Base-by-base conservation (phyloP, 139 green algal species). In the Chlamydomonas sphaeroides region DNA sequence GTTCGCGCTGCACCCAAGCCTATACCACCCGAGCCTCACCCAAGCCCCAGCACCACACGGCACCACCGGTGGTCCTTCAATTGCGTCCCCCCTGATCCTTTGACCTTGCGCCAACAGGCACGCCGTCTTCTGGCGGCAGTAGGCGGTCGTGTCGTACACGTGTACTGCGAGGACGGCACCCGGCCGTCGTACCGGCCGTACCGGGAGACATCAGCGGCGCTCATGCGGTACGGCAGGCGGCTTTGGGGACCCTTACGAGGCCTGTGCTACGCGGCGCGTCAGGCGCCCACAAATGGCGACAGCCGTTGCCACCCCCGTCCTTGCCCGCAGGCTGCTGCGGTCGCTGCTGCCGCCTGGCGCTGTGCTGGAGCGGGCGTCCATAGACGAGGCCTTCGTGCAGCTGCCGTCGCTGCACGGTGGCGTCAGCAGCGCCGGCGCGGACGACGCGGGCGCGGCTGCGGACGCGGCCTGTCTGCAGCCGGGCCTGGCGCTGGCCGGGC, bases 371-470 rank as follows among this genome's bases (percentile, higher is more conserved):
- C 87, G 89, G 65, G 91, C 91, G 0, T 89, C 73, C 35, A 95
- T 95, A 41, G 92, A 95, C 71, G 92, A 95, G 62, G 92, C 90
- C 0, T 95, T 81, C 86, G 39, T 95, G 10, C 48, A 35, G 36
- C 10, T 61, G 36, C 30, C 35, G 62, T 39, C 28, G 42, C 36
- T 41, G 35, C 51, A 25, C 20, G 51, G 20, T 61, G 51, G 17
- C 15, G 51, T 10, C 51, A 28, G 51, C 51, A 28, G 51, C 14
- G 51, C 51, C 17, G 51, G 25, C 56, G 23, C 18, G 18, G 17
- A 25, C 56, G 56, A 25, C 41, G 36, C 7, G 10, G 68, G 42
- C 10, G 42, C 15, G 17, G 14, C 35, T 35, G 62, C 33, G 28
- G 32, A 38, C 35, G 49, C 48, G 61, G 70, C n/a, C n/a, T n/a